A percentile compares a stretch with the other conserved stretches of the same genome.
Conservation (phyloP, 768 basidiomycete species). For the Suillus plorans region DNA sequence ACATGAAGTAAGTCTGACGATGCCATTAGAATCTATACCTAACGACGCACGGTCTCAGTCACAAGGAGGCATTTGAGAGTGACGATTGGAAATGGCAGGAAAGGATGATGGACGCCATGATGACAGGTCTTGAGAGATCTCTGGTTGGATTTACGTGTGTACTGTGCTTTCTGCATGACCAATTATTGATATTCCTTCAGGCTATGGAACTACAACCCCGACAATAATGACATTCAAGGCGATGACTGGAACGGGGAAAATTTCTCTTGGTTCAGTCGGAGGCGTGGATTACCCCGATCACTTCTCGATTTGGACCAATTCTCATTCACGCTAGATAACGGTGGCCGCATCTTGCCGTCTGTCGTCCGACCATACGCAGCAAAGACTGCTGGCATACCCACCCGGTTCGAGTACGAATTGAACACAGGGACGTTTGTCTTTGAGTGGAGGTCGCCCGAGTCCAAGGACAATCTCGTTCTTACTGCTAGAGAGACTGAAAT, state of each 20-base stretch:
- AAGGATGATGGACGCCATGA: conserved; percentile 93
- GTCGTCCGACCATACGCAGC: conserved; percentile 90
- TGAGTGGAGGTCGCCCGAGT: conserved; percentile 52
- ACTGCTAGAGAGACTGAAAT: conserved; percentile 77
- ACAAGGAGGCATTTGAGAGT: conserved; percentile 65
- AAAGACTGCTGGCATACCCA: conserved; percentile 85
- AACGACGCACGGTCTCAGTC: conserved; percentile 38
- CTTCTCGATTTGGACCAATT: conserved; percentile 59
- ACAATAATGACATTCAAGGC: conserved; percentile 74
- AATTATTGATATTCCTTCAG: conserved; percentile 37
- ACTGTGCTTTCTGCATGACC: neutral
- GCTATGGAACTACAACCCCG: conserved; percentile 93
- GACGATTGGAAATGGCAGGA: conserved; percentile 82
- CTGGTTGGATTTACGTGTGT: conserved; percentile 86
- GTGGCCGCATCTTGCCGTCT: conserved; percentile 72
- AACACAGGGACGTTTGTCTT: conserved; percentile 65
- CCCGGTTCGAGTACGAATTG: conserved; percentile 74
- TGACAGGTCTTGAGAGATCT: conserved; percentile 75
- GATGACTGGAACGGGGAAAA: conserved; percentile 97
- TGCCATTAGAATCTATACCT: neutral
- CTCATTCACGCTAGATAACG: conserved; percentile 76
- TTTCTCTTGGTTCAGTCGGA: conserved; percentile 88
- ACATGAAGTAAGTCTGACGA: conserved; percentile 74
- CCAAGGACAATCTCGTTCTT: conserved; percentile 20
- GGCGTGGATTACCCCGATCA: conserved; percentile 54